Evolutionary conservation across 2,329 filamentous ascomycete species (phyloP).

Genomic region (Epichloe gansuensis): DNA sequence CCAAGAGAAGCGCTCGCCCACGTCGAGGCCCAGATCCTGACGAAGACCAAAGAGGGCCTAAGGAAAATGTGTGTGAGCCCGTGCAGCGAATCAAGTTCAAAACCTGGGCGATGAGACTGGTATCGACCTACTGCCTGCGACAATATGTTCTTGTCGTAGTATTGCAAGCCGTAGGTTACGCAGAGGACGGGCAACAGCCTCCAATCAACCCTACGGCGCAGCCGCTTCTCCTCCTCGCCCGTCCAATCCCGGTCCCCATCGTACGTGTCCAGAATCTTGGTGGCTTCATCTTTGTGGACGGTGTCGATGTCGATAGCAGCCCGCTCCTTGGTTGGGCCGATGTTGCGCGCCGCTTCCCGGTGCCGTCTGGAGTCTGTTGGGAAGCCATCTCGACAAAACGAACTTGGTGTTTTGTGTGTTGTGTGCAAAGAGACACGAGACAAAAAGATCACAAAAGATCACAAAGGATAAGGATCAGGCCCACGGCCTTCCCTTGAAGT

Average conservation of each 20-base stretch:
- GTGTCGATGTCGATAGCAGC: neutral
- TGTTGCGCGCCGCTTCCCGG: neutral
- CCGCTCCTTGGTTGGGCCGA: neutral
- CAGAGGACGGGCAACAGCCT: conserved; percentile 23
- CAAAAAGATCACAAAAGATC: no score
- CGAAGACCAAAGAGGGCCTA: conserved; percentile 5
- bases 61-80: neutral
- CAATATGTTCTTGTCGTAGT: conserved; percentile 9
- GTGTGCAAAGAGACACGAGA: neutral
- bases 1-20: conserved; percentile 4
- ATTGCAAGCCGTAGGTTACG: conserved; percentile 7
- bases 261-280: neutral
- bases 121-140: conserved; percentile 4
- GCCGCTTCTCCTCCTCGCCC: neutral
- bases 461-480: no score
- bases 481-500: no score
- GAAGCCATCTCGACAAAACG: neutral
- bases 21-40: conserved; percentile 3
- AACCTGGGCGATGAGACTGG: neutral
- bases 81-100: neutral
- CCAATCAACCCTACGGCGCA: neutral
- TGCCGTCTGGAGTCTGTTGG: neutral
- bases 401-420: neutral
- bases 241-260: neutral
- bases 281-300: neutral